Evolutionary conservation across 345 rosid genomes (phyloP).

Genomic region (Ceriops decandra): DNA sequence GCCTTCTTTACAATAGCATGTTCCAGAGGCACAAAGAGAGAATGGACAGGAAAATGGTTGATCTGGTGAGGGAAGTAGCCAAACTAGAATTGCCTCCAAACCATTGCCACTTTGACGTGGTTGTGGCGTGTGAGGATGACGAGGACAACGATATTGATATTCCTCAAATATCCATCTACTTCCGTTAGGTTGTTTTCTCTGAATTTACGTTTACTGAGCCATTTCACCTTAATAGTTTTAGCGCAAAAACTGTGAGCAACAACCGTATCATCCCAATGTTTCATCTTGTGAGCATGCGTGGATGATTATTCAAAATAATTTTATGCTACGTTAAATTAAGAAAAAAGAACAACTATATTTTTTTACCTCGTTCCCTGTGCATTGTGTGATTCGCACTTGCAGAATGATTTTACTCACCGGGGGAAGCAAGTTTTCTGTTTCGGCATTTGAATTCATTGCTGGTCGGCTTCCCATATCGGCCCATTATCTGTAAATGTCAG

Average conservation of each 20-base stretch:
- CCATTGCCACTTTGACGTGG: conserved; percentile 75
- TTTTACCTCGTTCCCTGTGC: no score
- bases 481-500: no score
- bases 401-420: no score
- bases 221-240: neutral
- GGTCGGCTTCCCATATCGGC: no score
- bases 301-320: neutral
- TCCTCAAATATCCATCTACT: conserved; percentile 83
- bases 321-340: no score
- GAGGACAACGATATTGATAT: conserved; percentile 81
- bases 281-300: neutral
- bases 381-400: no score
- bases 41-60: conserved; percentile 72
- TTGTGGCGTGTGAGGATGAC: conserved; percentile 90
- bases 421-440: no score
- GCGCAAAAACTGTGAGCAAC: no score
- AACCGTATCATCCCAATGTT: neutral
- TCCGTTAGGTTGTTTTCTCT: conserved; percentile 25
- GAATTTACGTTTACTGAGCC: neutral
- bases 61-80: conserved; percentile 84
- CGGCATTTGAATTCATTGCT: no score
- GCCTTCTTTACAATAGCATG: conserved; percentile 81
- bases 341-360: no score
- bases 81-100: conserved; percentile 67
- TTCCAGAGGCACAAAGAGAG: conserved; percentile 78